phyloP scores from a whole-genome alignment of 257 asterid genomes.

The Datura wrightii region DNA sequence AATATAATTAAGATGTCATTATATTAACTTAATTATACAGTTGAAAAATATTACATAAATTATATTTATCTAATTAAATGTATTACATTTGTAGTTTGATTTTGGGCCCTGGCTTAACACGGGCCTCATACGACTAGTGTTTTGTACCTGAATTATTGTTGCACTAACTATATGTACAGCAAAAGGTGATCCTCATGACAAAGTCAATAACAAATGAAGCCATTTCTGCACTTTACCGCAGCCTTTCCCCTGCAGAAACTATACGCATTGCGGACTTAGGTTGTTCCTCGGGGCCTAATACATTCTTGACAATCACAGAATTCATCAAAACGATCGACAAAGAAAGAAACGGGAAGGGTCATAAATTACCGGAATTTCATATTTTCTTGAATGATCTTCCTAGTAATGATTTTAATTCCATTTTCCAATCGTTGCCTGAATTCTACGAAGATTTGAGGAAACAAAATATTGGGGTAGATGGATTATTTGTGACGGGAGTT shows the following conservation, averaged over 20 bases:
- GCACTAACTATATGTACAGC: conserved; percentile 3
- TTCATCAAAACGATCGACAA: conserved; percentile 26
- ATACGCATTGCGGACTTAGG: conserved; percentile 67
- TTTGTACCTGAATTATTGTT: too few relatives aligned
- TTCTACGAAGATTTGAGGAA: conserved; percentile 37
- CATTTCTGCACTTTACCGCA: conserved; percentile 37
- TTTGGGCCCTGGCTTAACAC: too few relatives aligned
- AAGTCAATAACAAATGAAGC: conserved; percentile 39
- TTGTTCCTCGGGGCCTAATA: conserved; percentile 46
- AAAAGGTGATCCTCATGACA: conserved; percentile 41
- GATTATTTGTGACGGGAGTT: conserved; percentile 44
- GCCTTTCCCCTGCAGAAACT: conserved; percentile 23
- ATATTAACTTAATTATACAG: too few relatives aligned
- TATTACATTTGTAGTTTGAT: too few relatives aligned
- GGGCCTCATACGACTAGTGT: too few relatives aligned
- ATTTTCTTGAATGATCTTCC: conserved; percentile 68
- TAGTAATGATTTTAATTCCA: conserved; percentile 61
- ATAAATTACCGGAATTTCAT: conserved; percentile 51
- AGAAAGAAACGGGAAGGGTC: conserved; percentile 1
- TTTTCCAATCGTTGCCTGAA: conserved; percentile 43
- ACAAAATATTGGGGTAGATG: conserved; percentile 31
- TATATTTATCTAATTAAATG: too few relatives aligned
- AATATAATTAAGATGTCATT: too few relatives aligned
- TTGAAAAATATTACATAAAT: too few relatives aligned
- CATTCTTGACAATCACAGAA: conserved; percentile 38